Evolutionary conservation across 768 basidiomycete species (phyloP).

Genomic region (Termitomyces sp.): DNA sequence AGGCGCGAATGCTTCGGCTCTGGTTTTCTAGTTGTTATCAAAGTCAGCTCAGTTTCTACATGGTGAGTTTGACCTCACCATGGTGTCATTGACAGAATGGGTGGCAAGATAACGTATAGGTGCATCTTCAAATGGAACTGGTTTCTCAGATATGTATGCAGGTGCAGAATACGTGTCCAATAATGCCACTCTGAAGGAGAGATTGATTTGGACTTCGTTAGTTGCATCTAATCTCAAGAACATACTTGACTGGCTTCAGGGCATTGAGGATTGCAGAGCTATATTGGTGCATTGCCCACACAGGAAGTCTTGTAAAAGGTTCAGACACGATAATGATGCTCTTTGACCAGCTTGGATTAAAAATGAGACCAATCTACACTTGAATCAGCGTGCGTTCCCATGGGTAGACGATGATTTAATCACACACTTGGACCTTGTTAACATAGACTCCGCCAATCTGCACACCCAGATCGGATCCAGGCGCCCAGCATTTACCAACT

Average conservation of each 20-base stretch:
- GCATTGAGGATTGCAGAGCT: slow-evolving; percentile 33
- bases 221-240: background rate
- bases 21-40: slow-evolving; percentile 25
- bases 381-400: background rate
- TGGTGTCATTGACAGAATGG: slow-evolving; percentile 8
- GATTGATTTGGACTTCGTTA: background rate
- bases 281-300: slow-evolving; percentile 45
- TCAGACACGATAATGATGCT: slow-evolving; percentile 49
- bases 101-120: slow-evolving; percentile 50
- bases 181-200: slow-evolving; percentile 34
- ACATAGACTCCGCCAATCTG: slow-evolving; percentile 41
- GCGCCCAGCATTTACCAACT: slow-evolving; percentile 44
- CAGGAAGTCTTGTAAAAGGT: slow-evolving; percentile 39
- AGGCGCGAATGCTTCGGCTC: slow-evolving; percentile 36
- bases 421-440: slow-evolving; percentile 38
- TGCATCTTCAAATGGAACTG: slow-evolving; percentile 32
- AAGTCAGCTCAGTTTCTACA: background rate
- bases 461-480: slow-evolving; percentile 45
- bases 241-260: slow-evolving; percentile 42
- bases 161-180: slow-evolving; percentile 49
- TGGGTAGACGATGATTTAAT: background rate
- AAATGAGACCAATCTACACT: slow-evolving; percentile 44
- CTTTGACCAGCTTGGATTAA: slow-evolving; percentile 42
- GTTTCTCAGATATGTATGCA: slow-evolving; percentile 35
- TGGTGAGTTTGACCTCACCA: slow-evolving; percentile 14